These are phyloP conservation scores for Dalechampia spathulata DNA, from an alignment of 441 rosid species.

Conservation along the genomic window DNA sequence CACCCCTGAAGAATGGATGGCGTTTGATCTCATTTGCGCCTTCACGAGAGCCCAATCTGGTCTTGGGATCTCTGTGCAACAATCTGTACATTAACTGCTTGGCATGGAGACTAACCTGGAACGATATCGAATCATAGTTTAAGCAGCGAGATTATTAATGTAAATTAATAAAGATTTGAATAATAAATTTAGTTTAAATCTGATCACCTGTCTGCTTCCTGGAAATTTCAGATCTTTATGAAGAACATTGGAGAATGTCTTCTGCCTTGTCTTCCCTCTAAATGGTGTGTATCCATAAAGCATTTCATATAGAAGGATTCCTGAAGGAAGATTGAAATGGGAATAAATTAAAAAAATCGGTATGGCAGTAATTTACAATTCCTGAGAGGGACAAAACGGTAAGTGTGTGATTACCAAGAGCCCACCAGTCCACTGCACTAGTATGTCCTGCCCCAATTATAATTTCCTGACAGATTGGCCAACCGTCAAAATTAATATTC, in stretches of 20 bases:
- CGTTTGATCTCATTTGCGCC: constrained; percentile 76
- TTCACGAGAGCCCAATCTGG: constrained; percentile 71
- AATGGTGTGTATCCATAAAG: constrained; percentile 95
- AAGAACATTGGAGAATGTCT: constrained; percentile 85
- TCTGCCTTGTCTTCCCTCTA: constrained; percentile 93
- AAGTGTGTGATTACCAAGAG: constrained; percentile 54
- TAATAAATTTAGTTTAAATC: neutral
- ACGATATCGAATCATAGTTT: no score
- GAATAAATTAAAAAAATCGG: neutral
- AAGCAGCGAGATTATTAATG: no score
- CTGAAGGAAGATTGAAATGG: constrained; percentile 21
- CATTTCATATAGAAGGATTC: constrained; percentile 91
- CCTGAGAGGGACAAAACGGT: neutral
- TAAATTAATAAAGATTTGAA: neutral
- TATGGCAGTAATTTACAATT: neutral
- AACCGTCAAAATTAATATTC: no score
- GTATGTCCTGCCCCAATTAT: constrained; percentile 87
- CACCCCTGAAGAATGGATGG: constrained; percentile 72
- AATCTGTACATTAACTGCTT: constrained; percentile 72
- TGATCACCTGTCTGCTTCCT: constrained; percentile 44
- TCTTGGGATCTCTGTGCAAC: constrained; percentile 78
- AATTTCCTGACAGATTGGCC: constrained; percentile 79
- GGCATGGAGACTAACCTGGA: constrained; percentile 56
- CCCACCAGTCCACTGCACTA: constrained; percentile 99
- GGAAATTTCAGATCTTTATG: constrained; percentile 88